Evolutionary conservation across 192 early-diverging fungal species (phyloP).

Genomic region (Entrophospora sp.): DNA sequence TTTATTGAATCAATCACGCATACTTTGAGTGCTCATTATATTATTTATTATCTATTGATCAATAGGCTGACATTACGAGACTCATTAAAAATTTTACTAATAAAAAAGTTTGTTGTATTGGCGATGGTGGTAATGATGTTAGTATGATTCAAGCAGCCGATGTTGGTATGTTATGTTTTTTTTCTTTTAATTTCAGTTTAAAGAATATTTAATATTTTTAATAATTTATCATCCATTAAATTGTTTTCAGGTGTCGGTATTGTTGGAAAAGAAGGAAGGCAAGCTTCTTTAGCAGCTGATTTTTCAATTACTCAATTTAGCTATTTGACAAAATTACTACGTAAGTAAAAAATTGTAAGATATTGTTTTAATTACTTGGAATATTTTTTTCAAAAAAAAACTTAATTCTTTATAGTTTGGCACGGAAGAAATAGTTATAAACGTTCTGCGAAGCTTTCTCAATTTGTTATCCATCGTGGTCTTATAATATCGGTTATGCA

Average conservation of each 20-base stretch:
- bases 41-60: not conserved
- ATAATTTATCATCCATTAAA: no score
- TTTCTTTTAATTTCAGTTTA: not conserved
- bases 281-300: constrained; percentile 90
- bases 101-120: constrained; percentile 78
- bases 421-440: constrained; percentile 94
- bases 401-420: constrained; percentile 51
- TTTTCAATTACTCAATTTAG: constrained; percentile 88
- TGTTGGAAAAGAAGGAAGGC: constrained; percentile 92
- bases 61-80: constrained; percentile 69
- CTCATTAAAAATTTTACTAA: constrained; percentile 68
- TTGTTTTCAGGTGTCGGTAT: constrained; percentile 76
- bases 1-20: not conserved
- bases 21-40: not conserved
- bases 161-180: constrained; percentile 42
- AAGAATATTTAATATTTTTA: not conserved
- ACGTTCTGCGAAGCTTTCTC: constrained; percentile 85
- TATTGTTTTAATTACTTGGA: no score
- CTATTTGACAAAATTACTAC: constrained; percentile 71
- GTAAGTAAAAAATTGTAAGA: constrained; percentile 22
- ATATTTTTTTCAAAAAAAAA: not conserved
- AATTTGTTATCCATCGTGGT: constrained; percentile 96
- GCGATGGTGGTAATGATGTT: constrained; percentile 97
- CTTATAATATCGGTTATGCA: constrained; percentile 97
- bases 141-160: constrained; percentile 95